These are phyloP conservation scores for Backusella morwellensis DNA, from an alignment of 192 early-diverging fungal species.

Conservation along the genomic window DNA sequence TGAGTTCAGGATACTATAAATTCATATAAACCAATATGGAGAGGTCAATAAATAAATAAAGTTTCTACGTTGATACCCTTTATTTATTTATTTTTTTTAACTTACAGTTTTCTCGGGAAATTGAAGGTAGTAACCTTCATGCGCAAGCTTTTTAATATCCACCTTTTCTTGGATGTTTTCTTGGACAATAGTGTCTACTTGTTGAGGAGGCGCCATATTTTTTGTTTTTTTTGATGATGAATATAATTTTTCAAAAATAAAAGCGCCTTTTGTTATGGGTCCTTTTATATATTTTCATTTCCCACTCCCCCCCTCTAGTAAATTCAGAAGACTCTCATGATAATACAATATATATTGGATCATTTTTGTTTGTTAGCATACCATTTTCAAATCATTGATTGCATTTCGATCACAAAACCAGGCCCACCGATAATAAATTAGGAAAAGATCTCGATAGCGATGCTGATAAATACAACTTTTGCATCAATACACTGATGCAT, in stretches of 20 bases:
- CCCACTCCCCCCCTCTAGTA: background rate
- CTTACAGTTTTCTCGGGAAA: conserved; percentile 10
- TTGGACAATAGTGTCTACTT: background rate
- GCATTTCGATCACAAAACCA: background rate
- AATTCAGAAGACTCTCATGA: background rate
- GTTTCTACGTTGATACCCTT: too few species aligned
- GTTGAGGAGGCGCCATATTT: background rate
- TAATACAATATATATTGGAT: background rate
- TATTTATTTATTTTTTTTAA: background rate
- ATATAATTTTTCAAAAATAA: background rate
- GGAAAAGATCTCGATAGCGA: background rate
- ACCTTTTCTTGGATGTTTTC: background rate
- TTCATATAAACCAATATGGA: background rate
- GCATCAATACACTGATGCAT: background rate
- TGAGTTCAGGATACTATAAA: conserved; percentile 19
- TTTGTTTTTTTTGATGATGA: background rate
- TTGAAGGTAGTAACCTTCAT: background rate
- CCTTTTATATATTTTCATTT: background rate
- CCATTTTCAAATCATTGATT: background rate
- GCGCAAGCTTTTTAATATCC: conserved; percentile 6
- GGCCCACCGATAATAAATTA: background rate
- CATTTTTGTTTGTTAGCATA: background rate
- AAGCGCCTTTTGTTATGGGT: background rate
- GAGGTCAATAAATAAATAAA: background rate
- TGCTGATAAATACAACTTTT: background rate